Conservation (phyloP, 495 filamentous ascomycete species). For the Lineolata rhizophorae region DNA sequence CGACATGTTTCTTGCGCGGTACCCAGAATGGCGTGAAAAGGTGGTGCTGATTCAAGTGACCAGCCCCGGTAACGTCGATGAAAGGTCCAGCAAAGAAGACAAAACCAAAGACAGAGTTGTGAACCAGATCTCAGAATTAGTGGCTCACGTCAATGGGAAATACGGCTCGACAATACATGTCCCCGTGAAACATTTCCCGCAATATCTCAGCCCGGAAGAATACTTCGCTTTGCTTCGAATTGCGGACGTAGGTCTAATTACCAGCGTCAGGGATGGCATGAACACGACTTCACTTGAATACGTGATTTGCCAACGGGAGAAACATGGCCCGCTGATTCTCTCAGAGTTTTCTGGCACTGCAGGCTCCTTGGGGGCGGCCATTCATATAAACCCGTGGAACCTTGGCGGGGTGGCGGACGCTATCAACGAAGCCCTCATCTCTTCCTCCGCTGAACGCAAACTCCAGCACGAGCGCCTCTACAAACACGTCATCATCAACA, state of each 20-base stretch:
- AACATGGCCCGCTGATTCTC: slow-evolving; percentile 66
- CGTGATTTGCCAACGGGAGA: slow-evolving; percentile 69
- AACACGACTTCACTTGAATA: slow-evolving; percentile 92
- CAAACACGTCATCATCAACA: slow-evolving; percentile 59
- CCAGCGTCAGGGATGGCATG: slow-evolving; percentile 85
- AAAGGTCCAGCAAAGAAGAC: slow-evolving; percentile 43
- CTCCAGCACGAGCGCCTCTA: slow-evolving; percentile 43
- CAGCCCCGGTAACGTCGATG: slow-evolving; percentile 44
- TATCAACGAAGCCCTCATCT: slow-evolving; percentile 57
- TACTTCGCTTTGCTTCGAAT: slow-evolving; percentile 78
- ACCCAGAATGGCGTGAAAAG: slow-evolving; percentile 72
- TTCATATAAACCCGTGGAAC: slow-evolving; percentile 93
- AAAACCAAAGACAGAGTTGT: slow-evolving; percentile 43
- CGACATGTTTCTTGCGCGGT: slow-evolving; percentile 67
- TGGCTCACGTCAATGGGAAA: slow-evolving; percentile 71
- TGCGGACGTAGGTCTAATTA: slow-evolving; percentile 77
- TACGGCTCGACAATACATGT: slow-evolving; percentile 71
- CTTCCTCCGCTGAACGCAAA: slow-evolving; percentile 39
- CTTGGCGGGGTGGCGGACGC: slow-evolving; percentile 54
- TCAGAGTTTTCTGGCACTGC: slow-evolving; percentile 93
- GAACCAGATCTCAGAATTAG: slow-evolving; percentile 66
- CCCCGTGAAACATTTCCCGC: slow-evolving; percentile 79
- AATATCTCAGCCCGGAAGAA: slow-evolving; percentile 67
- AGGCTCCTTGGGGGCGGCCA: slow-evolving; percentile 58
- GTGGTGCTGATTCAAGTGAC: slow-evolving; percentile 93